Evolutionary conservation across 345 rosid genomes (phyloP).

Genomic region (Citropsis articulata): DNA sequence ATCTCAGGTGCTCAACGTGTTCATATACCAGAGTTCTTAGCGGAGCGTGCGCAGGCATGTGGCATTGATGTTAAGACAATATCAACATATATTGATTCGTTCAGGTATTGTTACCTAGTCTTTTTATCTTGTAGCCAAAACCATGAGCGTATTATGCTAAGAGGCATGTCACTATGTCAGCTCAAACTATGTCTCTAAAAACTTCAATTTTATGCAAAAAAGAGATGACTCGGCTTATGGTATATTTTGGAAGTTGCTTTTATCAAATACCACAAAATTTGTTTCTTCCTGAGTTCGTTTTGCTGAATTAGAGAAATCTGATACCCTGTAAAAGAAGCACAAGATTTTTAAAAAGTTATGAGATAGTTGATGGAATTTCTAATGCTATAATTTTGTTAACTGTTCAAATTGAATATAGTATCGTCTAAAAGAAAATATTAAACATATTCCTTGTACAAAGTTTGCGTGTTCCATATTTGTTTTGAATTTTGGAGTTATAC

Average conservation of each 20-base stretch:
- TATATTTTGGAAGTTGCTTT: not conserved
- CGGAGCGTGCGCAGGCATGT: conserved; percentile 62
- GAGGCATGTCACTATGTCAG: not conserved
- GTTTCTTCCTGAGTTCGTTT: too few relatives aligned
- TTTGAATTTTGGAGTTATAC: too few relatives aligned
- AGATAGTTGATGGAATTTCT: too few relatives aligned
- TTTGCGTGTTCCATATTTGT: too few relatives aligned
- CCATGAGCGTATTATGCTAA: not conserved
- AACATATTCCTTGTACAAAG: too few relatives aligned
- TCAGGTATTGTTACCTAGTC: conserved; percentile 48
- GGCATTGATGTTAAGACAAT: conserved; percentile 79
- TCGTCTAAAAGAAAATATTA: too few relatives aligned
- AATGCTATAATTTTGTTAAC: too few relatives aligned
- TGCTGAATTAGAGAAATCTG: too few relatives aligned
- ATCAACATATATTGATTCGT: conserved; percentile 73
- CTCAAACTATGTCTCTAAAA: too few relatives aligned
- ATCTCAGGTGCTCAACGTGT: conserved; percentile 97
- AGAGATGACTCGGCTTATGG: not conserved
- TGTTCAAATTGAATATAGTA: too few relatives aligned
- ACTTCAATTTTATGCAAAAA: not conserved
- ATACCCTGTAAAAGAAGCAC: too few relatives aligned
- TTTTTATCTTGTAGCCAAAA: not conserved
- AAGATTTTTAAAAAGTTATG: too few relatives aligned
- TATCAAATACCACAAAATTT: not conserved
- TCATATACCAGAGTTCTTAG: conserved; percentile 70